Conservation (phyloP, 23 red algal species). For the Gracilaria gracilis region DNA sequence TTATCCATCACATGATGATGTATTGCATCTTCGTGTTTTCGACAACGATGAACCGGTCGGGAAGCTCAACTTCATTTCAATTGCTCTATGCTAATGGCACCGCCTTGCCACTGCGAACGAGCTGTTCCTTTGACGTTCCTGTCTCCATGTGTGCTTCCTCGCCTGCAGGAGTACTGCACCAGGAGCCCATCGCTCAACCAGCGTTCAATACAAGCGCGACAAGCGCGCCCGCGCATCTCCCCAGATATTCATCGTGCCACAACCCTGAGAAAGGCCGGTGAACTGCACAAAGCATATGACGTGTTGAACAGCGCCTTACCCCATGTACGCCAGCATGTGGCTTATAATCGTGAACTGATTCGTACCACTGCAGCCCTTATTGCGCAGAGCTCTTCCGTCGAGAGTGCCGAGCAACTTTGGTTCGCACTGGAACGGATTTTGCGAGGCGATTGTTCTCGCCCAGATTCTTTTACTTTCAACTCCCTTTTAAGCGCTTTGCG, state of each 20-base stretch:
- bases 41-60: too few relatives aligned
- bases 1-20: too few relatives aligned
- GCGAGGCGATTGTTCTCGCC: not conserved
- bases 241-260: conserved; percentile 13
- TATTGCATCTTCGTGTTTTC: too few relatives aligned
- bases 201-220: not conserved
- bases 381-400: not conserved
- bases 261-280: conserved; percentile 13
- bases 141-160: not conserved
- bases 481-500: conserved; percentile 18
- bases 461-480: conserved; percentile 2
- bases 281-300: not conserved
- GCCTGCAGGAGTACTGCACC: not conserved
- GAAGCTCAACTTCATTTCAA: too few relatives aligned
- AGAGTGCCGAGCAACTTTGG: not conserved
- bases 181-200: not conserved
- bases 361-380: not conserved
- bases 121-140: not conserved
- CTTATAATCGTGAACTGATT: not conserved
- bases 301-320: not conserved
- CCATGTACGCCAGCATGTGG: not conserved
- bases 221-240: conserved; percentile 4
- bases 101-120: not conserved
- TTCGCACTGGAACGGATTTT: not conserved
- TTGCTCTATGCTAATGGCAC: not conserved